These are phyloP conservation scores for Mycena latifolia DNA, from an alignment of 768 basidiomycete genomes.

Conservation along the genomic window DNA sequence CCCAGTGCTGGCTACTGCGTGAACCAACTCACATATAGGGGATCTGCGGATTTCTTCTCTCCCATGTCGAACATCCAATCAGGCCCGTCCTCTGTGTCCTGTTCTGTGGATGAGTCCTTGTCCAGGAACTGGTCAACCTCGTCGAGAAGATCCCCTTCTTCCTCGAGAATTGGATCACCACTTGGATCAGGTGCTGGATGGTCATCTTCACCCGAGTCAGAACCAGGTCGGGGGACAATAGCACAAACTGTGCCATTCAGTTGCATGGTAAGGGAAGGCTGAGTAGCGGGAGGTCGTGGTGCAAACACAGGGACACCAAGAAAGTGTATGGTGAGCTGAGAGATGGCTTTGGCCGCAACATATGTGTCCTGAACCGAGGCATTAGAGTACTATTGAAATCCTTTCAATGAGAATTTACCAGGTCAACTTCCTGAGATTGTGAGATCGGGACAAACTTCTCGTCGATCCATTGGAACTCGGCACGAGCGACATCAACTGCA, in stretches of 20 bases:
- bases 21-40: too few relatives aligned
- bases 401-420: neutral
- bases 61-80: too few relatives aligned
- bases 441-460: conserved; percentile 38
- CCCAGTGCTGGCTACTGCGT: too few relatives aligned
- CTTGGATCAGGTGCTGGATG: too few relatives aligned
- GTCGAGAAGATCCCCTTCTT: neutral
- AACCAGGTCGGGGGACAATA: neutral
- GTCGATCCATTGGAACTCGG: conserved; percentile 45
- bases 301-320: neutral
- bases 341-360: neutral
- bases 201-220: neutral
- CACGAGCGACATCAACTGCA: conserved; percentile 38
- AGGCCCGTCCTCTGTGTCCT: conserved; percentile 7
- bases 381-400: neutral
- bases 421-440: conserved; percentile 31
- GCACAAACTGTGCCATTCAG: neutral
- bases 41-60: too few relatives aligned
- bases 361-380: conserved; percentile 25
- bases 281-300: neutral
- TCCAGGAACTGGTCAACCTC: conserved; percentile 2
- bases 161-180: neutral
- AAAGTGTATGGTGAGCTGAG: conserved; percentile 3
- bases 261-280: neutral
- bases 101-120: neutral